A percentile compares a stretch with the other conserved stretches of the same genome.
phyloP scores from a whole-genome alignment of 2,329 filamentous ascomycete genomes.

The Epicoccum nigrum region DNA sequence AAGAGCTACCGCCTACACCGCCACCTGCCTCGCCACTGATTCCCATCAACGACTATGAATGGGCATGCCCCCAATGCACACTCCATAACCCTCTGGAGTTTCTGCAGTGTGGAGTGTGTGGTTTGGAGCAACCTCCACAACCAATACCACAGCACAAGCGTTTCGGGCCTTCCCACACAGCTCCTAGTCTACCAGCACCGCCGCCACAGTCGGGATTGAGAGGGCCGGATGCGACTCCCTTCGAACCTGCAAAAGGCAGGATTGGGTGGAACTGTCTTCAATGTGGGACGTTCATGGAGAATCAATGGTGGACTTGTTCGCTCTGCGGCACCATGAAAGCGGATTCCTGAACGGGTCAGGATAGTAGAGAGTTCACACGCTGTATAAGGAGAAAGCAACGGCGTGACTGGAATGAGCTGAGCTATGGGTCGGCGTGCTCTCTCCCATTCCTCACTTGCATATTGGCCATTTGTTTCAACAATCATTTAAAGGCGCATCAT shows the following conservation, averaged over 20 bases:
- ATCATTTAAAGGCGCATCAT: too few relatives aligned
- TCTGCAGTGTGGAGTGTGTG: slow-evolving; percentile 66
- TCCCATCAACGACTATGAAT: slow-evolving; percentile 50
- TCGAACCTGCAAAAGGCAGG: slow-evolving; percentile 54
- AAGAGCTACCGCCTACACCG: slow-evolving; percentile 39
- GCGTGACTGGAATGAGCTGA: too few relatives aligned
- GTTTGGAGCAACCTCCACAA: slow-evolving; percentile 59
- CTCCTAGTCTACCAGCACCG: slow-evolving; percentile 38
- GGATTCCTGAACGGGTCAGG: slow-evolving; percentile 25
- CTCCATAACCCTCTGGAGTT: slow-evolving; percentile 65
- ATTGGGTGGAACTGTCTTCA: slow-evolving; percentile 65
- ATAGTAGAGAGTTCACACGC: too few relatives aligned
- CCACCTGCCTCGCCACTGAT: slow-evolving; percentile 31
- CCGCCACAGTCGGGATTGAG: slow-evolving; percentile 38
- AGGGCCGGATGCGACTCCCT: slow-evolving; percentile 44
- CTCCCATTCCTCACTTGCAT: too few relatives aligned
- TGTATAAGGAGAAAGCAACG: too few relatives aligned
- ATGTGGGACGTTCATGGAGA: slow-evolving; percentile 68
- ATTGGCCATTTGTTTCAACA: too few relatives aligned
- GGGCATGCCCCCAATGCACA: slow-evolving; percentile 67
- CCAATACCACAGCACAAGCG: slow-evolving; percentile 43
- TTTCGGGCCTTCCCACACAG: slow-evolving; percentile 31
- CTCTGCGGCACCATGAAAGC: slow-evolving; percentile 65
- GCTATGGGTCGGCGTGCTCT: too few relatives aligned
- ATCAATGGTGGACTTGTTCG: slow-evolving; percentile 68